Percentiles rank a stretch among this genome's conserved stretches.
phyloP scores from a whole-genome alignment of 768 basidiomycete species.

The Mycena epipterygia region DNA sequence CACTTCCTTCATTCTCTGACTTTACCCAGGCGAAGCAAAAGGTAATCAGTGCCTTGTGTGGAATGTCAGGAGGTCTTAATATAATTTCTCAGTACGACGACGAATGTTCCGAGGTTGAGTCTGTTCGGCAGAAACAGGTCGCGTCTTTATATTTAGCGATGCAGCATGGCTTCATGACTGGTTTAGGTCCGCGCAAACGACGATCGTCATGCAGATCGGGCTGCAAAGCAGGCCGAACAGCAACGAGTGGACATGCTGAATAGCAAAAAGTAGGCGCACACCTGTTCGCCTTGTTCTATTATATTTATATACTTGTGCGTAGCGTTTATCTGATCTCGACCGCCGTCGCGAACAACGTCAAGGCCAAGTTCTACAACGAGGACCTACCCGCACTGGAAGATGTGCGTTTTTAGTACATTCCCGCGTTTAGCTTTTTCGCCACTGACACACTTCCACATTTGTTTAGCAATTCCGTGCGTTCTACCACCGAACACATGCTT shows the following conservation, averaged over 20 bases:
- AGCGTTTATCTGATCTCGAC: slow-evolving; percentile 82
- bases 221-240: slow-evolving; percentile 80
- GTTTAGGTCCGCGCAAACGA: slow-evolving; percentile 74
- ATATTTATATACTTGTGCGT: slow-evolving; percentile 15
- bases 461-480: slow-evolving; percentile 81
- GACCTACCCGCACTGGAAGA: slow-evolving; percentile 80
- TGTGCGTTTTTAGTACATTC: slow-evolving; percentile 59
- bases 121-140: slow-evolving; percentile 86
- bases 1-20: slow-evolving; percentile 29
- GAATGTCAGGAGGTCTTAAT: slow-evolving; percentile 22
- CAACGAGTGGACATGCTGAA: slow-evolving; percentile 84
- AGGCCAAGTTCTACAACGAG: slow-evolving; percentile 78
- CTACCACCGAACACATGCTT: slow-evolving; percentile 5
- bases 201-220: slow-evolving; percentile 82
- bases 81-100: slow-evolving; percentile 75
- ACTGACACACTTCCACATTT: slow-evolving; percentile 30
- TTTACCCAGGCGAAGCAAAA: slow-evolving; percentile 71
- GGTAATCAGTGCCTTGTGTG: slow-evolving; percentile 48
- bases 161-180: slow-evolving; percentile 23
- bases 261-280: slow-evolving; percentile 76
- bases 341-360: slow-evolving; percentile 75
- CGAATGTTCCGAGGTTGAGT: slow-evolving; percentile 80
- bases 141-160: slow-evolving; percentile 34
- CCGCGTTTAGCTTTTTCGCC: slow-evolving; percentile 17
- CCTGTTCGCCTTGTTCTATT: background rate